These are phyloP conservation scores for Scheffersomyces parashehatae DNA, from an alignment of 1,139 yeast species.

Conservation along the genomic window DNA sequence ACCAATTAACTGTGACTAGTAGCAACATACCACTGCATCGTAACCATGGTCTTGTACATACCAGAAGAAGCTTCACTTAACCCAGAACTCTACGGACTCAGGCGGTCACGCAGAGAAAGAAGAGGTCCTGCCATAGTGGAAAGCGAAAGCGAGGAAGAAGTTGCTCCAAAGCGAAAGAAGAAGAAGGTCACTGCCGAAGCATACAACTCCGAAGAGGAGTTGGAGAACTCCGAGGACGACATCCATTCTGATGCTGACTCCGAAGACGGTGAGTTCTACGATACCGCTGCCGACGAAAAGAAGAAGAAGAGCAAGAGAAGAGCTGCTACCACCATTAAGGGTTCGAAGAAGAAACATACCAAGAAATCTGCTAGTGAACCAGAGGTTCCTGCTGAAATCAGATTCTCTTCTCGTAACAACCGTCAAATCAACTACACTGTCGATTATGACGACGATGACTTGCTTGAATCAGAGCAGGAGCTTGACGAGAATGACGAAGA, in stretches of 20 bases:
- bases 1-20: too few species aligned
- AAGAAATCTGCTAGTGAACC: slow-evolving; percentile 7
- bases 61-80: slow-evolving; percentile 53
- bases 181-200: slow-evolving; percentile 20
- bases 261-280: slow-evolving; percentile 19
- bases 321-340: slow-evolving; percentile 1
- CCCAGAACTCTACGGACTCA: slow-evolving; percentile 90
- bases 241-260: slow-evolving; percentile 30
- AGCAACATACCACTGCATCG: too few species aligned
- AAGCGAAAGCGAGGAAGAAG: slow-evolving; percentile 38
- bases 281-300: slow-evolving; percentile 3
- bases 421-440: slow-evolving; percentile 74
- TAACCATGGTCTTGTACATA: slow-evolving; percentile 19
- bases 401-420: slow-evolving; percentile 76
- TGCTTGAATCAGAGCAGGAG: slow-evolving; percentile 57
- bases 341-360: slow-evolving; percentile 5
- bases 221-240: slow-evolving; percentile 26
- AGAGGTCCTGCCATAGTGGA: slow-evolving; percentile 36
- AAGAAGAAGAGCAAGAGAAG: slow-evolving; percentile 11
- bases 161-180: slow-evolving; percentile 11
- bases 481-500: slow-evolving; percentile 36
- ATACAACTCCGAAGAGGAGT: slow-evolving; percentile 26
- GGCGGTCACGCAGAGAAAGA: slow-evolving; percentile 81
- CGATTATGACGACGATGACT: slow-evolving; percentile 68
- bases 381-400: slow-evolving; percentile 42